Evolutionary conservation across 495 filamentous ascomycete species (phyloP), one percentile per base, ranked within the genome.

Genomic region (Poronia punctata): DNA sequence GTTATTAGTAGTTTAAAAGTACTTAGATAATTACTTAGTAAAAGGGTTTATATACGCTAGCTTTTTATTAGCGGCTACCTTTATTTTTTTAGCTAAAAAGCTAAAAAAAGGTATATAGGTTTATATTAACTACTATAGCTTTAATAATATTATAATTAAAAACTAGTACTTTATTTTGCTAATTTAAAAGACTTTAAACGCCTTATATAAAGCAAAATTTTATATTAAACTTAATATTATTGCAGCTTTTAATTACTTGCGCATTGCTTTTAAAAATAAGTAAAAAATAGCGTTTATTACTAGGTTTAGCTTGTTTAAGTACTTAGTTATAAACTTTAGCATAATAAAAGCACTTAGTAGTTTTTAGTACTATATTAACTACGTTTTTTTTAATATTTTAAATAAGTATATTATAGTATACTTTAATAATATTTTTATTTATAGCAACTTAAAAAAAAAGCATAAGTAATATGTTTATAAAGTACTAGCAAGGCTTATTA

Each of bases 231-330:
- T 38, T 2, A 17, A 38, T 11, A n/a, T 27, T 1, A 25, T 25
- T 5, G 15, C 7, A 5, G 23, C 23, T 5, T 38, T 26, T n/a
- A 39, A 39, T 19, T n/a, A 7, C 1, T 3, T 39, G 6, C 25
- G 25, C 14, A 12, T 39, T 2, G 17, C 25, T 14, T 11, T 30
- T 1, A 28, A 20, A 15, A 14, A 40, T 5, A 15, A 20, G 2
- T 40, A 9, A 14, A 40, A 40, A 21, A 40, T 21, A 0, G 27
- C 27, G 1, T 40, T 30, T 10, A 28, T 28, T 11, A 40, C 38
- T 2, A 6, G 20, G 9, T 40, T 30, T 11, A 9, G 27, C 2
- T 12, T 31, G 0, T 40, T 20, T 10, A 9, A 40, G n/a, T 22
- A 7, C 5, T 14, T 40, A 15, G 27, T 40, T 0, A 40, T 21